These are phyloP conservation scores for Zanthoxylum bungeanum DNA, from an alignment of 345 rosid genomes.

Conservation along the genomic window DNA sequence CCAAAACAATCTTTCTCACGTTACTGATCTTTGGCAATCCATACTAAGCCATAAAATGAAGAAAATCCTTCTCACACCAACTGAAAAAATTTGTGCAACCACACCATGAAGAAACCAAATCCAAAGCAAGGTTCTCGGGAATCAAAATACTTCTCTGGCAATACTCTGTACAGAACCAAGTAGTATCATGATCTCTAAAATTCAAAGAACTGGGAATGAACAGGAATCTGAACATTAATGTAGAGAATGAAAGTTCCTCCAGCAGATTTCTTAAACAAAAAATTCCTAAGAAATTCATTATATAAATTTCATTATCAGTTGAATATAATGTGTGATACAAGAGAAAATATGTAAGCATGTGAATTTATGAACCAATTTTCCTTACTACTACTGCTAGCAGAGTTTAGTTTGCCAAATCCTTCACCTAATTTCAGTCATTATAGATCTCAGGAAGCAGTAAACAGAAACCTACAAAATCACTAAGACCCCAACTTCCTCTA, in stretches of 20 bases:
- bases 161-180: conserved; percentile 14
- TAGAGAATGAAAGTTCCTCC: not conserved
- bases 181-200: not conserved
- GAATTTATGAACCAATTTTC: not conserved
- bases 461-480: not conserved
- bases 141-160: conserved; percentile 8
- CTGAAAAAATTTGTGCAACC: not conserved
- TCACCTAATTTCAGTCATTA: not conserved
- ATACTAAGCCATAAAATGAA: conserved; percentile 9
- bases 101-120: conserved; percentile 6
- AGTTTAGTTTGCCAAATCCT: not conserved
- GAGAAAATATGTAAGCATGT: not conserved
- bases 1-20: conserved; percentile 16
- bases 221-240: not conserved
- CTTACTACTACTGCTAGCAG: not conserved
- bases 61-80: not conserved
- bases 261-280: not conserved
- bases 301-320: not conserved
- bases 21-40: conserved; percentile 16
- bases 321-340: not conserved
- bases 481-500: not conserved
- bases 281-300: not conserved
- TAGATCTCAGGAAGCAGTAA: not conserved
- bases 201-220: not conserved
- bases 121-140: conserved; percentile 7